Evolutionary conservation across 2,329 filamentous ascomycete species (phyloP), one percentile per base, ranked within the genome.

Genomic region (Colletotrichum tropicicola): DNA sequence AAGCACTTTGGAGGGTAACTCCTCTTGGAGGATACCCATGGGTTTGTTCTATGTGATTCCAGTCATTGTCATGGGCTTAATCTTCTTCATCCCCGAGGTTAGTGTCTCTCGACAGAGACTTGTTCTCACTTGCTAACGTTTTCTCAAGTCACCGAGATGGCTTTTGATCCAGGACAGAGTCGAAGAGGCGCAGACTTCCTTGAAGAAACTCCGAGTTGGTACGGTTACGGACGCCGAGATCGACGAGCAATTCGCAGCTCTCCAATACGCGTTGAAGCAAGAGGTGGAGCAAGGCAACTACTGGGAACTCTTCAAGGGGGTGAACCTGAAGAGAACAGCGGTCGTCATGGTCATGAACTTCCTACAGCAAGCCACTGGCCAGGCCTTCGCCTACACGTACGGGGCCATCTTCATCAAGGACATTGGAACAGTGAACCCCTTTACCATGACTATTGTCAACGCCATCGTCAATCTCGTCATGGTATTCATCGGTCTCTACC

Each of bases 41-140:
- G 75, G 76, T 0, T 60, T 77, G 1, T 78, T 78, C 67, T 77
- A 73, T 43, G 67, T 74, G 35, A 69, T 79, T 12, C 75, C 76
- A 3, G 58, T 66, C n/a, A 70, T 76, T 17, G 67, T 78, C n/a
- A 56, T 72, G 12, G 52, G 47, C 21, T 44, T 65, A 17, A 69
- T 73, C 28, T 73, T 71, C 63, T 75, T 74, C 44, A 71, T 75
- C 7, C 72, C 75, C 8, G 70, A 76, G 70, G 69, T 65, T 6
- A 32, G 44, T 15, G 2, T n/a, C 6, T 6, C 13, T 15, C 6
- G 4, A 19, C 3, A 6, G 1, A 15, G 2, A 57, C 8, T 21
- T 2, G 23, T 6, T 15, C 8, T 5, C 19, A 4, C 19, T 15
- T 1, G 7, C 37, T 62, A 19, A 62, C 13, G n/a, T 28, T 13